These are phyloP conservation scores for Trichosporon sp. DNA, from an alignment of 1,284 basidiomycete genomes.

Conservation along the genomic window DNA sequence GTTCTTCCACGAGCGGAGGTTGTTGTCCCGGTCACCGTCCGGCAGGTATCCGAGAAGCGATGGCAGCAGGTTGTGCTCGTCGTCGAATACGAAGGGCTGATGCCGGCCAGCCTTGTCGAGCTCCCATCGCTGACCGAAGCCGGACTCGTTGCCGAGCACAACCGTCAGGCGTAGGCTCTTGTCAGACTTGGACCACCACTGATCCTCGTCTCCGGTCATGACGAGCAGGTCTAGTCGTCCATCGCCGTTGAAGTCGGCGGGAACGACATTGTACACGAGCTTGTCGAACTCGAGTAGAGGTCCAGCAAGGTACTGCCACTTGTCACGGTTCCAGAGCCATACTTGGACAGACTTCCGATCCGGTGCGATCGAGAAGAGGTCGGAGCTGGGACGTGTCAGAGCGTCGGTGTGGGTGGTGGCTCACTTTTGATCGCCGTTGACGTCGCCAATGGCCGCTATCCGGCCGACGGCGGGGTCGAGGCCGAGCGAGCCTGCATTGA, in stretches of 20 bases:
- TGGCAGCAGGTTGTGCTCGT: slow-evolving; percentile 82
- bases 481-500: slow-evolving; percentile 79
- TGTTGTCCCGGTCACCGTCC: not conserved
- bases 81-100: slow-evolving; percentile 85
- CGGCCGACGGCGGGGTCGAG: slow-evolving; percentile 66
- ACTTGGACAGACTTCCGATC: slow-evolving; percentile 74
- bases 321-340: slow-evolving; percentile 83
- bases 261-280: slow-evolving; percentile 70
- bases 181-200: slow-evolving; percentile 54
- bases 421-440: slow-evolving; percentile 92
- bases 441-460: slow-evolving; percentile 88
- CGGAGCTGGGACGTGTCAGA: slow-evolving; percentile 63
- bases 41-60: slow-evolving; percentile 75
- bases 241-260: slow-evolving; percentile 89
- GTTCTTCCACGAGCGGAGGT: slow-evolving; percentile 34
- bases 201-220: slow-evolving; percentile 63
- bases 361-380: slow-evolving; percentile 72
- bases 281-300: slow-evolving; percentile 60
- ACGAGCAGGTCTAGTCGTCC: slow-evolving; percentile 87
- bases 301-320: slow-evolving; percentile 44
- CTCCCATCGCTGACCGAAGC: slow-evolving; percentile 61
- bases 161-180: slow-evolving; percentile 65
- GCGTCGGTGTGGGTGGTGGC: slow-evolving; percentile 40
- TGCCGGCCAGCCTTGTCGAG: slow-evolving; percentile 36
- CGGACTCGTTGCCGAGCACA: slow-evolving; percentile 65